Percentiles rank a stretch among this genome's conserved stretches.
These are phyloP conservation scores for Lippia alba DNA, from an alignment of 305 asterid species.

Conservation along the genomic window DNA sequence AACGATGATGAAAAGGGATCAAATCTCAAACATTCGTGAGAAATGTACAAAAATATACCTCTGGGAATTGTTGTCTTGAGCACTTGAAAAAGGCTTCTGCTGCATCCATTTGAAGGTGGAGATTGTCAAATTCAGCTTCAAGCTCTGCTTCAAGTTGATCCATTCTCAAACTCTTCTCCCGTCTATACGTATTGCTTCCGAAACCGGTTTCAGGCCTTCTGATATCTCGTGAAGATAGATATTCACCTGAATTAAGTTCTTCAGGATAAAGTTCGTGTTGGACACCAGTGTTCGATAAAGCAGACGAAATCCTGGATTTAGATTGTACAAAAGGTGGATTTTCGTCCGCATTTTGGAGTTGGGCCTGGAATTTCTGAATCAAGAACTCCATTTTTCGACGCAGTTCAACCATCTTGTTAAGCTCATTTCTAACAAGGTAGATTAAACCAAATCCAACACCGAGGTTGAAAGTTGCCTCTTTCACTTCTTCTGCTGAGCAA, in stretches of 20 bases:
- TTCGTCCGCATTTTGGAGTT: conserved; percentile 34
- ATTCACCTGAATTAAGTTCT: conserved; percentile 31
- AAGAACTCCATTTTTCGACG: conserved; percentile 50
- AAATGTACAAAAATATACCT: conserved; percentile 45
- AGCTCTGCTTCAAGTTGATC: conserved; percentile 70
- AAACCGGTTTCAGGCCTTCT: conserved; percentile 32
- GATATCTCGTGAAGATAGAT: conserved; percentile 32
- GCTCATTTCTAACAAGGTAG: conserved; percentile 55
- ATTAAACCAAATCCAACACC: conserved; percentile 72
- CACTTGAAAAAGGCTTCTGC: conserved; percentile 35
- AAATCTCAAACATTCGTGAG: too few relatives aligned
- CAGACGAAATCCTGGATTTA: conserved; percentile 32
- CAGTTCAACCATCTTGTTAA: conserved; percentile 56
- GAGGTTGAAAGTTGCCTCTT: conserved; percentile 53
- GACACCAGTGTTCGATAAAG: conserved; percentile 29
- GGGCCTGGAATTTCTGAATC: conserved; percentile 47
- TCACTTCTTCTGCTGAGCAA: conserved; percentile 36
- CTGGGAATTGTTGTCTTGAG: conserved; percentile 38
- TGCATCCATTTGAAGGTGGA: conserved; percentile 50
- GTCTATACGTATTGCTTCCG: conserved; percentile 33
- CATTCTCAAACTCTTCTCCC: conserved; percentile 50
- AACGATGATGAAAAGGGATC: neutral
- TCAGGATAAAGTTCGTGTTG: conserved; percentile 18
- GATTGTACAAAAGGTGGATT: conserved; percentile 28
- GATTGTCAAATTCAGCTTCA: conserved; percentile 59